Evolutionary conservation across 2,329 filamentous ascomycete species (phyloP), one percentile per base, ranked within the genome.

Genomic region (Beauveria sp.): DNA sequence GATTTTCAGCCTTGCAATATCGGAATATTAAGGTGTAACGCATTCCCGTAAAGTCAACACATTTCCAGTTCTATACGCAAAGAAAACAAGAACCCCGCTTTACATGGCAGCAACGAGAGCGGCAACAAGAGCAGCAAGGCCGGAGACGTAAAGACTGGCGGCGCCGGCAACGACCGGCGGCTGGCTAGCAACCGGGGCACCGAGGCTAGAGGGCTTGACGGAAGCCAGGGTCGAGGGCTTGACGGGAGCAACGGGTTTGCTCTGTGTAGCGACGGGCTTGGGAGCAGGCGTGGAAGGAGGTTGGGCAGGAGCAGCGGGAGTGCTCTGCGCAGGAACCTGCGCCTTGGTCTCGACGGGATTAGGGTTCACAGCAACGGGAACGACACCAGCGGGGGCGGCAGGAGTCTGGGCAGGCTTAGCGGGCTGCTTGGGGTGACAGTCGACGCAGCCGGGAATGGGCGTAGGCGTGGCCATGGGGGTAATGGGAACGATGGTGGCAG

Each of bases 401-500:
- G 26, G 49, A 8, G 40, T 40, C 48, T 42, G 38, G 7, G n/a
- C 50, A 14, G 49, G 38, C 28, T 45, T 31, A 18, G 52, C 49
- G n/a, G 67, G 62, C 45, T 66, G 67, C 60, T 62, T 62, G 59
- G 65, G 61, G 52, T 64, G 67, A 49, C 69, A 70, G 28, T 63
- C 62, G 10, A 65, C 64, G 65, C 69, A 71, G 62, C 67, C 67
- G 12, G 69, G 69, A 34, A 71, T 63, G 3, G 70, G 67, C 1
- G 66, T 71, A 0, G 70, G 69, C 51, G 63, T 59, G 43, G 67
- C 64, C 16, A 63, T 61, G 42, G 68, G 65, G n/a, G 66, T 65
- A 40, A 69, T 67, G 20, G 70, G 69, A 10, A 63, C 62, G 40
- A 74, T 46, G 22, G 67, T 71, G 52, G 72, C 65, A 14, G 65